Evolutionary conservation across 768 basidiomycete species (phyloP), one percentile per base, ranked within the genome.

Genomic region (Lactarius sp.): DNA sequence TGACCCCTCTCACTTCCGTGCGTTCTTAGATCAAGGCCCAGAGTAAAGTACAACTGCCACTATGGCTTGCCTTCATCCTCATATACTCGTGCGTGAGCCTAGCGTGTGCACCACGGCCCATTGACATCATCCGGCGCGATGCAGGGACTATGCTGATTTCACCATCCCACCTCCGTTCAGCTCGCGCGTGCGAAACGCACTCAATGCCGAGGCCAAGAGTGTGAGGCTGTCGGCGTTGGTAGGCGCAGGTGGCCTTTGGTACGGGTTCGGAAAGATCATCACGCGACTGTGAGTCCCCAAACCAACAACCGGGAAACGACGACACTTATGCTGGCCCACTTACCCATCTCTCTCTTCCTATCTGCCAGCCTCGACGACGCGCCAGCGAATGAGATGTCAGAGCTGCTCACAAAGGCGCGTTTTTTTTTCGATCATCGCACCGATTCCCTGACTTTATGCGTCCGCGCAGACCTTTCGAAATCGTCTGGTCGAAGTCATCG

Each of bases 61-160:
- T 94, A 68, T 98, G 95, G 95, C 81, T 98, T 55, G 91, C 88
- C 0, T 90, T 93, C 69, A 90, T 88, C 58, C 79, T 96, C 60
- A 83, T 94, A 54, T 86, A 87, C 70, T 88, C 90, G 90, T 93
- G 41, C 57, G 80, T 72, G 27, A 13, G 31, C 47, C 51, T 6
- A 44, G 18, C 44, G 16, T 12, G 44, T 44, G 44, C n/a, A 7
- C 46, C 2, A n/a, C n/a, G n/a, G 10, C 4, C 6, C n/a, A 47
- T 47, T 44, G 14, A 34, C 16, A 18, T 12, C 27, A 50, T 13
- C 9, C n/a, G 4, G 12, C 6, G n/a, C 10, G 18, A 4, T n/a
- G 39, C 68, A 91, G 94, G 10, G 90, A 92, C 70, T 95, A 90
- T 83, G 92, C 91, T 9, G 90, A 94, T 68, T 90, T 95, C 74